Evolutionary conservation across 1,284 basidiomycete species (phyloP).

Genomic region (Naganishia sp.): DNA sequence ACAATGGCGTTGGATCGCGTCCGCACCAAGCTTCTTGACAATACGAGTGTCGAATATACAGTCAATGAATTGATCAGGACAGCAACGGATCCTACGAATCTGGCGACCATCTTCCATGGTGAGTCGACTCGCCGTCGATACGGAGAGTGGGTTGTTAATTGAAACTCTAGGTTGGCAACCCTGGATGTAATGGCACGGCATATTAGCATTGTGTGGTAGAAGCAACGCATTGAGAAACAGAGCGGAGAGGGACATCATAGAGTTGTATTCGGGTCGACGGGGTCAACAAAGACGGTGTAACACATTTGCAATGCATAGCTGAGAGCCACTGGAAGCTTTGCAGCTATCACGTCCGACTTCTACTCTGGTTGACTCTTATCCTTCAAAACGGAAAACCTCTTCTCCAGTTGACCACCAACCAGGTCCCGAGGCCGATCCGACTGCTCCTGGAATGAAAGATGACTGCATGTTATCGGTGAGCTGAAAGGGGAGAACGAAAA

Average conservation of each 20-base stretch:
- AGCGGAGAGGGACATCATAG: too few species aligned
- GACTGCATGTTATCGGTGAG: conserved; percentile 72
- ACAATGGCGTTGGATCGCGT: conserved; percentile 82
- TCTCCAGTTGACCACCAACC: conserved; percentile 71
- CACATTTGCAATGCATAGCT: too few species aligned
- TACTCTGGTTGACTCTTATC: conserved; percentile 35
- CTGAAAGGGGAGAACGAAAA: conserved; percentile 27
- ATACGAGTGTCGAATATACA: conserved; percentile 85
- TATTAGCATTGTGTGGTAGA: neutral
- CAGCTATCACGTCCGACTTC: neutral
- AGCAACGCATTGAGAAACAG: too few species aligned
- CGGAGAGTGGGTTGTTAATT: neutral
- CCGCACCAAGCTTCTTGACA: conserved; percentile 72
- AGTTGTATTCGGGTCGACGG: neutral
- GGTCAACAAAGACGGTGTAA: too few species aligned
- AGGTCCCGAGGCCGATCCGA: conserved; percentile 66
- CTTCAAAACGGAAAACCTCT: conserved; percentile 73
- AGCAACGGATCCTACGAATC: conserved; percentile 74
- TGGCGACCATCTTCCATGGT: conserved; percentile 76
- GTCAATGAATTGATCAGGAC: conserved; percentile 91
- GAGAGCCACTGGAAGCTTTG: too few species aligned
- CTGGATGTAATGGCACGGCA: conserved; percentile 23
- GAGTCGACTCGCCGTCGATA: conserved; percentile 28
- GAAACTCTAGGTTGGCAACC: conserved; percentile 28
- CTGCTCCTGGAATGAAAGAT: conserved; percentile 67